Percentiles rank a stretch among this genome's conserved stretches.
Conservation (phyloP, 169 alveolate species). For the Babesia bovis region DNA sequence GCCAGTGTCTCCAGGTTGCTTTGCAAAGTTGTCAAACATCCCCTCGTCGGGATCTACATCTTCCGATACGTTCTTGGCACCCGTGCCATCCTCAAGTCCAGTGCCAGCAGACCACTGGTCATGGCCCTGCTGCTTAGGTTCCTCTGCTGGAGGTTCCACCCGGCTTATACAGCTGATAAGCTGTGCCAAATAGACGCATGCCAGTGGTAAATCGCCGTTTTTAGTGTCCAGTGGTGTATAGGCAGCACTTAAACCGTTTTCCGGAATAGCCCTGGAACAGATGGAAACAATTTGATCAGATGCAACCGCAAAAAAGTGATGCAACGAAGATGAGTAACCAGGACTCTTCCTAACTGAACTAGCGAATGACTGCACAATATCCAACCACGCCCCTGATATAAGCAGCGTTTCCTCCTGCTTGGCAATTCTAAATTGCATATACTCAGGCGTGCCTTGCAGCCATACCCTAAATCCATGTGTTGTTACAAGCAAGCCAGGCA, state of each 20-base stretch:
- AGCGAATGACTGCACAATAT: background rate
- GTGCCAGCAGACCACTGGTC: conserved; percentile 62
- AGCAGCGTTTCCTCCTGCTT: background rate
- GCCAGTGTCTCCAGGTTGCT: conserved; percentile 74
- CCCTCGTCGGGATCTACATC: conserved; percentile 73
- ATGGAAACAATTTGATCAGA: background rate
- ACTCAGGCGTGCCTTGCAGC: background rate
- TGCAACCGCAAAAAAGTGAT: background rate
- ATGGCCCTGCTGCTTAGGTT: conserved; percentile 1
- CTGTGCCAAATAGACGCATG: conserved; percentile 28
- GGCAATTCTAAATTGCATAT: background rate
- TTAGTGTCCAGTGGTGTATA: background rate
- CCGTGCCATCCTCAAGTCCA: conserved; percentile 67
- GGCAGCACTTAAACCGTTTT: background rate
- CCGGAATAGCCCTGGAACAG: background rate
- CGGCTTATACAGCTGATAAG: conserved; percentile 23
- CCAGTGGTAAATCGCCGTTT: conserved; percentile 14
- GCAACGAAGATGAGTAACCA: background rate
- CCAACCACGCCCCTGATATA: conserved; percentile 6
- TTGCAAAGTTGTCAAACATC: conserved; percentile 70
- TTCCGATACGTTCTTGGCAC: conserved; percentile 70
- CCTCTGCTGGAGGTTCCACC: conserved; percentile 34
- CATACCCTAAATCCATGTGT: conserved; percentile 7
- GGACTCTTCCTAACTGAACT: background rate
- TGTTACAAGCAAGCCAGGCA: background rate